Evolutionary conservation across 2,329 filamentous ascomycete species (phyloP).

Genomic region (Scedosporium dehoogii): DNA sequence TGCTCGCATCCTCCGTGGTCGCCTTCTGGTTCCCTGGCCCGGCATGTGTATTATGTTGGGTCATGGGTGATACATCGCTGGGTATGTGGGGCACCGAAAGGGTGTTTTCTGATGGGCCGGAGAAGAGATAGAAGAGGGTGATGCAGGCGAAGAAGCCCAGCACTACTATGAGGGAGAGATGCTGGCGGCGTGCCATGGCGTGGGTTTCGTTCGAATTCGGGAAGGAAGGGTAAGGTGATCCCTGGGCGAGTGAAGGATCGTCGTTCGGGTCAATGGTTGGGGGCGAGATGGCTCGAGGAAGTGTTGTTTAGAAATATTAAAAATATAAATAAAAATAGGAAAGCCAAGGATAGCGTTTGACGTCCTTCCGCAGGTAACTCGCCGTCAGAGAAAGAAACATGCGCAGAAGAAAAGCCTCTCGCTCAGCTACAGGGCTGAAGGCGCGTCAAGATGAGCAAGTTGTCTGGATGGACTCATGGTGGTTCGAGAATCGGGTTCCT

Average conservation of each 20-base stretch:
- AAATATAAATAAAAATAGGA: too few relatives aligned
- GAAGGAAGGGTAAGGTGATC: neutral
- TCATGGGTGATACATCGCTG: slow-evolving; percentile 1
- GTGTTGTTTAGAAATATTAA: too few relatives aligned
- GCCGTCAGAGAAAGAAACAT: neutral
- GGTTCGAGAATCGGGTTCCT: neutral
- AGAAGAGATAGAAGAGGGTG: slow-evolving; percentile 49
- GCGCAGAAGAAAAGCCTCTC: neutral
- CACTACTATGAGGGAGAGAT: slow-evolving; percentile 43
- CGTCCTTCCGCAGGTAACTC: too few relatives aligned
- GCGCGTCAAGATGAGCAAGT: neutral
- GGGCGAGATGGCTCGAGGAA: too few relatives aligned
- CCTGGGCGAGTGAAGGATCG: neutral
- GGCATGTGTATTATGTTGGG: neutral
- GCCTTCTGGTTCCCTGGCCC: neutral
- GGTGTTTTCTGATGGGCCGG: slow-evolving; percentile 24
- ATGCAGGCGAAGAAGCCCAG: slow-evolving; percentile 46
- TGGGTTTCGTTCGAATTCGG: neutral
- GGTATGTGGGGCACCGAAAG: slow-evolving; percentile 6
- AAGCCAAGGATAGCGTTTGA: too few relatives aligned
- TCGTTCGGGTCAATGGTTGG: too few relatives aligned
- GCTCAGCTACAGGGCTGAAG: neutral
- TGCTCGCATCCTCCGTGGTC: neutral
- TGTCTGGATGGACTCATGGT: neutral
- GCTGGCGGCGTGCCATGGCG: slow-evolving; percentile 41